A percentile compares a stretch with the other conserved stretches of the same genome.
Conservation (phyloP, 345 rosid genomes). For the Syzygium grande region DNA sequence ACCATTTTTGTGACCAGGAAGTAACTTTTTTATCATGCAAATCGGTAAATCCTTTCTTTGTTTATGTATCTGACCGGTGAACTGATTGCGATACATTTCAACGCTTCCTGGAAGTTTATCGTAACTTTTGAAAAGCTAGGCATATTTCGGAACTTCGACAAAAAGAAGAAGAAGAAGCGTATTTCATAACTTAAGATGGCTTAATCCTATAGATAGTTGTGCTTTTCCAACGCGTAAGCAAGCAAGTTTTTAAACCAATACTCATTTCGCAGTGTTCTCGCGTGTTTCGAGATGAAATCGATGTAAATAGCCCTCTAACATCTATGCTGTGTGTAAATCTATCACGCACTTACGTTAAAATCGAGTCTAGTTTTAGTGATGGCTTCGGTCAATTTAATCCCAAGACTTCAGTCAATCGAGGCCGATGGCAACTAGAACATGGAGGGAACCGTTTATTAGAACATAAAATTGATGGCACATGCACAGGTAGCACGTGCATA, state of each 20-base stretch:
- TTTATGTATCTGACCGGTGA: no score
- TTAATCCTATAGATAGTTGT: background rate
- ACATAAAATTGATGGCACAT: background rate
- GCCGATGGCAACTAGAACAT: background rate
- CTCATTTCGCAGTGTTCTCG: background rate
- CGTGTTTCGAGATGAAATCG: background rate
- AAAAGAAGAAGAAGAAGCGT: no score
- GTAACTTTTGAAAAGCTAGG: accelerated
- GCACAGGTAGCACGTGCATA: background rate
- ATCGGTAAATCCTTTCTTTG: background rate
- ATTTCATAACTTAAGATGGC: background rate
- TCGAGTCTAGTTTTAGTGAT: background rate
- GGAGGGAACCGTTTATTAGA: background rate
- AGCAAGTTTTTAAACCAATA: background rate
- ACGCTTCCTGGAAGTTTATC: accelerated
- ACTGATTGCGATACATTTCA: accelerated
- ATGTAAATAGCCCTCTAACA: background rate
- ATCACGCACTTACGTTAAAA: background rate
- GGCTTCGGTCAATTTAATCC: background rate
- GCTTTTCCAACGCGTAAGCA: background rate
- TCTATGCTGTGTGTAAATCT: no score
- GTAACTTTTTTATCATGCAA: background rate
- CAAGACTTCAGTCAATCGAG: background rate
- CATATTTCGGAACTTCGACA: background rate
- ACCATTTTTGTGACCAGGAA: background rate